phyloP scores from a whole-genome alignment of 2,329 filamentous ascomycete genomes.

The Penicillium sp. region DNA sequence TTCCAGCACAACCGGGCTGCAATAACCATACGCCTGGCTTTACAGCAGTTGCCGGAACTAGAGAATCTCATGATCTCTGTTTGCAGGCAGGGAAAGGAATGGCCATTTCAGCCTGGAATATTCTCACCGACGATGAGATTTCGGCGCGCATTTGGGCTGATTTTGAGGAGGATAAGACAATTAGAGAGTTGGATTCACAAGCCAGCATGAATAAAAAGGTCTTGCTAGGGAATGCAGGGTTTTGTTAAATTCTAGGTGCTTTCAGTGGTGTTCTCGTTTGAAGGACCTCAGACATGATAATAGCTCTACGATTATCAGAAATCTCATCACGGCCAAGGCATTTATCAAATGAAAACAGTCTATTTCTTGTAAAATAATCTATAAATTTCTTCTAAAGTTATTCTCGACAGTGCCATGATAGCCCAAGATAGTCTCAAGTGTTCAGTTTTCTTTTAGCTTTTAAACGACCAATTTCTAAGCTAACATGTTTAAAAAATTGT shows the following conservation, averaged over 20 bases:
- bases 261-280: background rate
- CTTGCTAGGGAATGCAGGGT: background rate
- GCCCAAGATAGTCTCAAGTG: too few relatives aligned
- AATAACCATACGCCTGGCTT: slow-evolving; percentile 3
- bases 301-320: too few relatives aligned
- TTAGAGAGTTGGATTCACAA: background rate
- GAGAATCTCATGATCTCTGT: slow-evolving; percentile 2
- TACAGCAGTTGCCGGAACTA: background rate
- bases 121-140: background rate
- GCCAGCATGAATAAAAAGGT: background rate
- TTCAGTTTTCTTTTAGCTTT: too few relatives aligned
- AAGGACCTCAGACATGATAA: too few relatives aligned
- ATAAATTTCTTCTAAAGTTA: too few relatives aligned
- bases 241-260: background rate
- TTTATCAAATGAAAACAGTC: too few relatives aligned
- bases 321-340: too few relatives aligned
- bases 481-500: too few relatives aligned
- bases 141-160: background rate
- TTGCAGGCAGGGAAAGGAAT: slow-evolving; percentile 4
- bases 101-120: background rate
- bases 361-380: too few relatives aligned
- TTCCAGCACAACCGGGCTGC: background rate
- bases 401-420: too few relatives aligned
- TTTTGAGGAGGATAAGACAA: background rate
- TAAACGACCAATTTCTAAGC: too few relatives aligned